These are phyloP conservation scores for Emmonsia crescens DNA, from an alignment of 2,329 filamentous ascomycete species.

Conservation along the genomic window DNA sequence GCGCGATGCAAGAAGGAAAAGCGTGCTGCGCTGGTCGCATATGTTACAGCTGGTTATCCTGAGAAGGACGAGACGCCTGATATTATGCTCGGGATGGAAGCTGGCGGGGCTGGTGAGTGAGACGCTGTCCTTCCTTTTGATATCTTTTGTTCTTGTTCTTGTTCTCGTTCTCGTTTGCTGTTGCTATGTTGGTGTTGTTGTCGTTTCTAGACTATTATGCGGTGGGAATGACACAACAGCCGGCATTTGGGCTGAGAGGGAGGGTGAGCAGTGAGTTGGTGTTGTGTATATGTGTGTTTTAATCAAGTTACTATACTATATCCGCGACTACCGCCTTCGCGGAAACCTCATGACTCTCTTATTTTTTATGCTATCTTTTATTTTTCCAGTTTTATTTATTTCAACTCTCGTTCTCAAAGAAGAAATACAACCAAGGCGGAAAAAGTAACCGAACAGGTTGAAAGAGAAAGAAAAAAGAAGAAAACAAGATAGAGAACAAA, in stretches of 20 bases:
- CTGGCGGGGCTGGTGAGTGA: conserved; percentile 72
- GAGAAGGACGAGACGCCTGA: conserved; percentile 70
- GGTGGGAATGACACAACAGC: conserved; percentile 1
- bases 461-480: background rate
- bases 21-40: conserved; percentile 79
- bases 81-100: conserved; percentile 80
- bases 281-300: background rate
- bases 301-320: background rate
- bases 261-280: background rate
- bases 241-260: background rate
- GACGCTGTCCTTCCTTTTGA: background rate
- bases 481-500: background rate
- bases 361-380: background rate
- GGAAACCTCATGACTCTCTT: background rate
- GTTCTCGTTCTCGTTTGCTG: background rate
- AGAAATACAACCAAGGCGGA: background rate
- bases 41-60: conserved; percentile 91
- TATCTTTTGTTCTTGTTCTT: background rate
- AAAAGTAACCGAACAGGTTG: background rate
- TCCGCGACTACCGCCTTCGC: background rate
- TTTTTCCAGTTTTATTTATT: background rate
- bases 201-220: background rate
- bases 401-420: background rate
- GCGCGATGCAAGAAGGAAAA: conserved; percentile 46
- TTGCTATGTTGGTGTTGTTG: background rate